These are phyloP conservation scores for Erodium trifolium DNA, from an alignment of 441 rosid species.

Conservation along the genomic window DNA sequence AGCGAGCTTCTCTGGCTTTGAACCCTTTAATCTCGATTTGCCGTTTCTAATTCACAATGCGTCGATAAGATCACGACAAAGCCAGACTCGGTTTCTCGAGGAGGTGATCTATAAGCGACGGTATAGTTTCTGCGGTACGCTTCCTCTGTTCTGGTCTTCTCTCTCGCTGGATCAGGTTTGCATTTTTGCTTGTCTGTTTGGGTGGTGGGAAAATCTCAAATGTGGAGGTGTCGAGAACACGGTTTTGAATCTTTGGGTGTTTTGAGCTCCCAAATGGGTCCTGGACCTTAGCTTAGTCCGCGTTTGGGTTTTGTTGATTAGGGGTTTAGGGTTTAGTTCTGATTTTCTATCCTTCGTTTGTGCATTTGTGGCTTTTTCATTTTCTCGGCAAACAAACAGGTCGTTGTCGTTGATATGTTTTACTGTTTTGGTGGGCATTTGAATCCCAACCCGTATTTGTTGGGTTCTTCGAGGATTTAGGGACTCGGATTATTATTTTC, in stretches of 20 bases:
- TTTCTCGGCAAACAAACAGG: background rate
- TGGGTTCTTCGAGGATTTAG: background rate
- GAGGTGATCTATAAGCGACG: background rate
- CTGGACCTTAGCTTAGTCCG: background rate
- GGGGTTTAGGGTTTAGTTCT: background rate
- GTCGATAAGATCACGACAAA: background rate
- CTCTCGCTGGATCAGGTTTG: slow-evolving; percentile 10
- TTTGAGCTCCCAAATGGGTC: no score
- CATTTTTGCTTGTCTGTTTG: slow-evolving; percentile 3
- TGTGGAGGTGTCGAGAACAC: no score
- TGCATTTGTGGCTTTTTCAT: background rate
- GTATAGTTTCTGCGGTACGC: background rate
- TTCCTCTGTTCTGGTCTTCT: slow-evolving; percentile 18
- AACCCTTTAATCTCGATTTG: background rate
- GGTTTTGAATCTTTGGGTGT: background rate
- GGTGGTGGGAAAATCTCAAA: slow-evolving; percentile 7
- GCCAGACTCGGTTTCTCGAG: background rate
- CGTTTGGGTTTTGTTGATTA: slow-evolving; percentile 1
- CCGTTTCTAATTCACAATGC: no score
- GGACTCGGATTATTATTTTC: background rate
- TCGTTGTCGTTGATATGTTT: background rate
- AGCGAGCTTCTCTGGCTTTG: slow-evolving; percentile 19
- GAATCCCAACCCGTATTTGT: background rate
- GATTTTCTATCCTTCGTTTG: background rate
- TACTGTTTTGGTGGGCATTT: background rate